Base-by-base conservation (phyloP, 2,329 filamentous ascomycete species). In the Plectosphaerella cucumerina region DNA sequence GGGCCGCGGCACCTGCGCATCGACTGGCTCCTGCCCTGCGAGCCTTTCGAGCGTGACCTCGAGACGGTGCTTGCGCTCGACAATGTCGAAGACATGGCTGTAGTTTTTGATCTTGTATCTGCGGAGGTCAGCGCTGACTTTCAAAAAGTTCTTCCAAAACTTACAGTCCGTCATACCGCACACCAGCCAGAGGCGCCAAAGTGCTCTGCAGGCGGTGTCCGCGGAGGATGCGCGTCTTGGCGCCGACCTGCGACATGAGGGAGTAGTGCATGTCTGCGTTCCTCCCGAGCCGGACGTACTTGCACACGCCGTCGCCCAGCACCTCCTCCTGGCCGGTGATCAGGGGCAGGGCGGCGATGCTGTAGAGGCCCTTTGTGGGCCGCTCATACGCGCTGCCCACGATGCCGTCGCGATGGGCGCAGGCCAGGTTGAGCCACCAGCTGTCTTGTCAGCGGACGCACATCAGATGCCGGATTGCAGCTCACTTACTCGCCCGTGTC, bases 141-240 rank as follows among this genome's bases (percentile, higher is more conserved):
- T 41, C 10, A 10, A 34, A 18, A 9, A 14, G 15, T n/a, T n/a
- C n/a, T n/a, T n/a, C n/a, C 1, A 23, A 23, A 2, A 67, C 77
- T 63, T 65, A 82, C 78, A 81, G 56, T 47, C 81, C 81, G 59
- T 84, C 81, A 54, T 82, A 84, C 53, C 81, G 68, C 23, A 84
- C 59, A 2, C 81, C 81, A 2, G 69, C 76, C 34, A 61, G 59
- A 1, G 81, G 81, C 4, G 80, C 77, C 51, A 75, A 69, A 2
- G 71, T 67, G 50, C 80, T 82, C 54, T 71, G 71, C 18, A 84
- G 67, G 31, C 62, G 65, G 53, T 76, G 66, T 3, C 80, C 78
- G 44, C 81, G 66, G 21, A 84, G 61, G n/a, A 84, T 66, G 17
- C 78, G 74, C 43, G 82, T 72, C 11, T 70, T 67, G 5, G 68